Evolutionary conservation across 306 rosid species (phyloP), one percentile per base, ranked within the genome.

Genomic region (Hippophae rhamnoides): DNA sequence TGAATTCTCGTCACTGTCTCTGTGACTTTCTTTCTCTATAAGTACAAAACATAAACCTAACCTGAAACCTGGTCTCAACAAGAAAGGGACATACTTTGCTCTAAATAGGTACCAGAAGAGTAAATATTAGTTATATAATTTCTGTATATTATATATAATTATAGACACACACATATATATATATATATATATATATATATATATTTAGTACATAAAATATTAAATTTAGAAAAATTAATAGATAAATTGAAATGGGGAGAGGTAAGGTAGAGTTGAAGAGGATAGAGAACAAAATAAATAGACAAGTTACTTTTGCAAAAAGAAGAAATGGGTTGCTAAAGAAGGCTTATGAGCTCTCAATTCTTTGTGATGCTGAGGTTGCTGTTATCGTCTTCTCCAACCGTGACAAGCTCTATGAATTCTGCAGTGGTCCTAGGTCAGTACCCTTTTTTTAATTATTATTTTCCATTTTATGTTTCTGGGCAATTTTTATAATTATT

Each of bases 241-340:
- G 23, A 18, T 18, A 18, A 18, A 54, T 11, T 38, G 40, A 11
- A 26, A 84, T 88, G 96, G 96, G 96, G 9, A 88, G 96, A 54
- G 96, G 96, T 53, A 85, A 70, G 71, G 94, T 88, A 65, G 90
- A 85, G 78, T 57, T 88, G 75, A 88, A 85, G 86, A 88, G 93
- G 73, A 88, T 88, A 60, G 96, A 88, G 69, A 88, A 88, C 77
- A 82, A 88, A 70, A 82, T 79, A 74, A 88, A 88, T 61, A 75
- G 84, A 46, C 96, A 88, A 60, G 96, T 88, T 7, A 88, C 96
- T 41, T 88, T 88, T 74, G 84, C 96, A 11, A 88, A 88, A 68
- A 77, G 96, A 62, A 82, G 86, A 46, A 81, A 81, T 52, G 96
- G 94, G 13, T 63, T 89, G 67, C 82, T 85, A 14, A 85, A 89